These are phyloP conservation scores for Apophysomyces sp. DNA, from an alignment of 371 early-diverging fungal species.

Conservation along the genomic window DNA sequence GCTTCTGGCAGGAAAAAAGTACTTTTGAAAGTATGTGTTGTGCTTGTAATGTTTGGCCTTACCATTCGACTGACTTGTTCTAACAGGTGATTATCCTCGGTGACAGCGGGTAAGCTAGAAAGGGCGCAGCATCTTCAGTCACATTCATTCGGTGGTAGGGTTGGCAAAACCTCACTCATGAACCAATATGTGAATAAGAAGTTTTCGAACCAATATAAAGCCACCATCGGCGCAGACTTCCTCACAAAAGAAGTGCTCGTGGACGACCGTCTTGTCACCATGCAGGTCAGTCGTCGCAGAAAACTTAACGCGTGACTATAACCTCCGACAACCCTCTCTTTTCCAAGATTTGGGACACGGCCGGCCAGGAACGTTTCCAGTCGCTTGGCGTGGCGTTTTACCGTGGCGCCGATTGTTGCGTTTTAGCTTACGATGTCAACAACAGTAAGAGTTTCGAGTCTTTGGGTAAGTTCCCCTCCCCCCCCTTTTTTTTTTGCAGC, in stretches of 20 bases:
- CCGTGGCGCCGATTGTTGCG: conserved; percentile 98
- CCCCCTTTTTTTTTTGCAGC: not conserved
- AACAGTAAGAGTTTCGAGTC: conserved; percentile 93
- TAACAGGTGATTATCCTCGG: conserved; percentile 82
- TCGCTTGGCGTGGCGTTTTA: conserved; percentile 97
- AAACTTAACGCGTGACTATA: not conserved
- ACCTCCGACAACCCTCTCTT: not conserved
- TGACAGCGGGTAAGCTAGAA: conserved; percentile 76
- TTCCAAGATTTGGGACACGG: conserved; percentile 90
- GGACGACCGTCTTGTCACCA: conserved; percentile 82
- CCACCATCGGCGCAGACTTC: conserved; percentile 99
- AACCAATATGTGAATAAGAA: conserved; percentile 98
- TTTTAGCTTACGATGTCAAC: conserved; percentile 96
- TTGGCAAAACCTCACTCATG: conserved; percentile 98
- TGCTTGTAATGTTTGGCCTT: not conserved
- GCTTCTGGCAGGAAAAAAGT: conserved; percentile 54
- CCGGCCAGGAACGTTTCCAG: conserved; percentile 97
- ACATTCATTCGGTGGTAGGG: conserved; percentile 36
- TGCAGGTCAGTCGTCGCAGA: conserved; percentile 69
- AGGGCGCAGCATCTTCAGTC: not conserved
- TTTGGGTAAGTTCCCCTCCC: conserved; percentile 48
- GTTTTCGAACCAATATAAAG: conserved; percentile 98
- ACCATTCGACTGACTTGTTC: not conserved
- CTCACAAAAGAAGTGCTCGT: conserved; percentile 95
- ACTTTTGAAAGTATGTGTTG: conserved; percentile 47